A percentile compares a stretch with the other conserved stretches of the same genome.
Conservation (phyloP, 352 stramenopile genomes). For the Halophytophthora polymorphica region DNA sequence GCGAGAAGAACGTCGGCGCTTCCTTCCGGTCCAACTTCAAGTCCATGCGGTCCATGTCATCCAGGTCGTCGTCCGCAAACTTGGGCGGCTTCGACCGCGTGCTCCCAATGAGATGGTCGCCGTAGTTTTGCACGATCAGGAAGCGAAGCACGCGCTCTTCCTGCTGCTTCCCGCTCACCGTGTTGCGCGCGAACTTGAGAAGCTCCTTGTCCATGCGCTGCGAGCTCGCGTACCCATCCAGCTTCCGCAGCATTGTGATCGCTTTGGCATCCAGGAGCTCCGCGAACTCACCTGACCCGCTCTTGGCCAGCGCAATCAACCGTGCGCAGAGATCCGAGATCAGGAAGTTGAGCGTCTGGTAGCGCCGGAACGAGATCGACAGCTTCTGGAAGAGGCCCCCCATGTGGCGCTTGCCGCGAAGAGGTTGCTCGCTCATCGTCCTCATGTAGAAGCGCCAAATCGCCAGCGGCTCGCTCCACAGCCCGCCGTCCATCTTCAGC, state of each 20-base stretch:
- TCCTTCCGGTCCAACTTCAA: conserved; percentile 50
- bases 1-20: conserved; percentile 25
- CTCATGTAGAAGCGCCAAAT: conserved; percentile 74
- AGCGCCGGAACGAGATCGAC: conserved; percentile 64
- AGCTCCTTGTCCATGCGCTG: conserved; percentile 50
- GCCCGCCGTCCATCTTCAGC: conserved; percentile 48
- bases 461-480: conserved; percentile 76
- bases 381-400: conserved; percentile 41
- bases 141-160: conserved; percentile 57
- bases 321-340: conserved; percentile 76
- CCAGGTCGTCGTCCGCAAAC: conserved; percentile 49
- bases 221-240: conserved; percentile 63
- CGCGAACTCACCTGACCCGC: conserved; percentile 30
- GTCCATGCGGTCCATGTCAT: conserved; percentile 48
- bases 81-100: conserved; percentile 19
- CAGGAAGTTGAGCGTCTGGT: conserved; percentile 72
- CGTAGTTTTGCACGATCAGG: conserved; percentile 75
- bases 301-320: conserved; percentile 50
- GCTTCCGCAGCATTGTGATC: conserved; percentile 43
- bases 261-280: conserved; percentile 40
- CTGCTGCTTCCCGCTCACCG: conserved; percentile 24
- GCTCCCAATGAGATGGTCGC: conserved; percentile 61
- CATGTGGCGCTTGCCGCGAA: conserved; percentile 42
- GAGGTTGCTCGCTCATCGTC: conserved; percentile 40
- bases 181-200: conserved; percentile 42